Percentiles rank a stretch among this genome's conserved stretches.
Conservation (phyloP, 768 basidiomycete genomes). For the Pleurotus tuoliensis region DNA sequence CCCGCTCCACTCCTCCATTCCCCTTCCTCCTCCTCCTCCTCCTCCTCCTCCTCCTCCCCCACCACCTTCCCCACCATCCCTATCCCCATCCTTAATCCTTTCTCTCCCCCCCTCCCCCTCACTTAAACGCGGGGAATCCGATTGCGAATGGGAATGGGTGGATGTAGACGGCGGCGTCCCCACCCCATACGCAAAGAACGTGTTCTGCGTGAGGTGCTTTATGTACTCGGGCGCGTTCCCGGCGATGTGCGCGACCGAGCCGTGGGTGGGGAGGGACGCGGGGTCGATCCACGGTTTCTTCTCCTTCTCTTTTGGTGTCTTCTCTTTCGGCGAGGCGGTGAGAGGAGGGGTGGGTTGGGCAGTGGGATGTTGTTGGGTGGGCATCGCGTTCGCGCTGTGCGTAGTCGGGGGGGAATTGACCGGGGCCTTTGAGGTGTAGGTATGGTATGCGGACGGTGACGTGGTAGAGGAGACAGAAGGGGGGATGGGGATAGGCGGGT, state of each 20-base stretch:
- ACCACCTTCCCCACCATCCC: too few species aligned
- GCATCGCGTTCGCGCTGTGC: too few species aligned
- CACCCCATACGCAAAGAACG: constrained; percentile 67
- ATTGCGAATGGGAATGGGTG: too few species aligned
- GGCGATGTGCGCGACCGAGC: constrained; percentile 50
- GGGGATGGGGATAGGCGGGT: too few species aligned
- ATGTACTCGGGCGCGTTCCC: constrained; percentile 62
- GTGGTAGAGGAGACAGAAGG: too few species aligned
- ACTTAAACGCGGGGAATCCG: too few species aligned
- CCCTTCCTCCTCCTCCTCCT: too few species aligned
- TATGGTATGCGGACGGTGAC: too few species aligned
- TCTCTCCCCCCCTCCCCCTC: too few species aligned
- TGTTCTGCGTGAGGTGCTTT: constrained; percentile 67
- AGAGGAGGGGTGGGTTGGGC: constrained; percentile 20
- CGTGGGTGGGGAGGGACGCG: constrained; percentile 51
- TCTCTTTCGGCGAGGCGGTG: constrained; percentile 15
- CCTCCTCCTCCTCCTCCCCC: background rate
- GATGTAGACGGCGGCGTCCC: constrained; percentile 31
- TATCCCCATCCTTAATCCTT: too few species aligned
- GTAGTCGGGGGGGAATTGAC: too few species aligned
- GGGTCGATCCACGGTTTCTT: constrained; percentile 64
- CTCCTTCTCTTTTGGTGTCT: background rate
- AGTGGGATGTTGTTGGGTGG: background rate
- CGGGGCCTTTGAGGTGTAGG: too few species aligned
- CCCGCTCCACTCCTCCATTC: constrained; percentile 4